A percentile compares a stretch with the other conserved stretches of the same genome.
phyloP scores from a whole-genome alignment of 2,329 filamentous ascomycete species.

The Aspergillus vadensis region DNA sequence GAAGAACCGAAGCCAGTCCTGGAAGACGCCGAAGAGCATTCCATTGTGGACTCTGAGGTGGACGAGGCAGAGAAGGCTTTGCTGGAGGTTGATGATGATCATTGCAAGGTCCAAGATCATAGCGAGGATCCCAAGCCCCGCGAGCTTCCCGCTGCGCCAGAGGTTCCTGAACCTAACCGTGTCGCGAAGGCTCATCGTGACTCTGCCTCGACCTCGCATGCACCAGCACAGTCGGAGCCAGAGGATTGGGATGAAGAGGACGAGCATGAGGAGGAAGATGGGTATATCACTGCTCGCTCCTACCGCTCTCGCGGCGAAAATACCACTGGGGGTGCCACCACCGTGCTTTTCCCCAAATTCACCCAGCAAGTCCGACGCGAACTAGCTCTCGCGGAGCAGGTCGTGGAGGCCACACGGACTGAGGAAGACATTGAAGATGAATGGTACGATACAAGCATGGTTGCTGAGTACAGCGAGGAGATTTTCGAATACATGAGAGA shows the following conservation, averaged over 20 bases:
- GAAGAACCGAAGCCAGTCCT: slow-evolving; percentile 16
- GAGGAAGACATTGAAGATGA: slow-evolving; percentile 84
- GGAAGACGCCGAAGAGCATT: slow-evolving; percentile 22
- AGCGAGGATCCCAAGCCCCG: slow-evolving; percentile 16
- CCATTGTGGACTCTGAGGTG: slow-evolving; percentile 28
- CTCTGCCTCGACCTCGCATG: slow-evolving; percentile 23
- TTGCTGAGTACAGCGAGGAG: slow-evolving; percentile 92
- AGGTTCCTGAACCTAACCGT: slow-evolving; percentile 1
- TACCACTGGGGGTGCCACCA: slow-evolving; percentile 65
- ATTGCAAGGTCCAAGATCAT: slow-evolving; percentile 26
- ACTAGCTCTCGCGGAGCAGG: slow-evolving; percentile 65
- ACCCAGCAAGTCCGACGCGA: slow-evolving; percentile 71
- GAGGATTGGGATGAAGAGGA: slow-evolving; percentile 80
- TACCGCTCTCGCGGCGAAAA: slow-evolving; percentile 75
- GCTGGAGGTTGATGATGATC: slow-evolving; percentile 29
- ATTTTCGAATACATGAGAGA: slow-evolving; percentile 91
- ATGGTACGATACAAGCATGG: slow-evolving; percentile 93
- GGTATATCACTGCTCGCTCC: slow-evolving; percentile 74
- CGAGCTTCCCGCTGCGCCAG: slow-evolving; percentile 7
- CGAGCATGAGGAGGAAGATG: slow-evolving; percentile 71
- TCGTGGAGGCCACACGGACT: slow-evolving; percentile 67
- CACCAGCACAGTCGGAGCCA: slow-evolving; percentile 49
- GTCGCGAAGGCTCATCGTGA: slow-evolving; percentile 20
- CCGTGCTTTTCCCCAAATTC: slow-evolving; percentile 71
- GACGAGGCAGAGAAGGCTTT: slow-evolving; percentile 31